Evolutionary conservation across 495 filamentous ascomycete species (phyloP).

Genomic region (Physcia stellaris): DNA sequence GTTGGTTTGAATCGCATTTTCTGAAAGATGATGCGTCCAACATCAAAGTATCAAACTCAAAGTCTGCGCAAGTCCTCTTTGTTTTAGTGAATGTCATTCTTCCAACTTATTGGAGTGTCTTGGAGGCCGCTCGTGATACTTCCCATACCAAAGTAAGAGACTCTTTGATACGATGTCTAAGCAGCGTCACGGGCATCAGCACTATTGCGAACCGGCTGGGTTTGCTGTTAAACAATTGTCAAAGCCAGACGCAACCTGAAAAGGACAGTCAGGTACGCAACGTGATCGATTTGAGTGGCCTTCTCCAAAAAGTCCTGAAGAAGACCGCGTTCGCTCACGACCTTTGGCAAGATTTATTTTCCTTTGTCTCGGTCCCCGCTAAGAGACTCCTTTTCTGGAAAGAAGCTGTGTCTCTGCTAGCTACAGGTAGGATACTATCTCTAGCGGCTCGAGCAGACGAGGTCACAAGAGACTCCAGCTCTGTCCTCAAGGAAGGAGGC

Average conservation of each 20-base stretch:
- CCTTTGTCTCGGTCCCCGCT: slow-evolving; percentile 18
- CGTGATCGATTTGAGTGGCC: slow-evolving; percentile 30
- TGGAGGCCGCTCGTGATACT: slow-evolving; percentile 26
- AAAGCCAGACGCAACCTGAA: no score
- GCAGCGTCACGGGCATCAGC: slow-evolving; percentile 59
- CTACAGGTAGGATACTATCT: slow-evolving; percentile 57
- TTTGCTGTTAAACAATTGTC: slow-evolving; percentile 34
- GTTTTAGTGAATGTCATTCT: slow-evolving; percentile 53
- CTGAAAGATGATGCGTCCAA: slow-evolving; percentile 30
- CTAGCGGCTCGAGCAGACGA: slow-evolving; percentile 63
- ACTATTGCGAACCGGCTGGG: slow-evolving; percentile 51
- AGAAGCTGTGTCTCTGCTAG: slow-evolving; percentile 50
- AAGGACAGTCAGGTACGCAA: no score
- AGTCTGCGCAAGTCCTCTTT: slow-evolving; percentile 56
- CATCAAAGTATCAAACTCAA: slow-evolving; percentile 48
- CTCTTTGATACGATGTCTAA: slow-evolving; percentile 51
- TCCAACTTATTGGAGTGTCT: slow-evolving; percentile 61
- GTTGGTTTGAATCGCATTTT: slow-evolving; percentile 35
- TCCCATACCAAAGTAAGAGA: slow-evolving; percentile 22
- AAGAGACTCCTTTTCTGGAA: slow-evolving; percentile 35
- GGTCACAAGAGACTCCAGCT: slow-evolving; percentile 24
- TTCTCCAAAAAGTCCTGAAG: slow-evolving; percentile 41
- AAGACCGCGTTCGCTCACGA: slow-evolving; percentile 36
- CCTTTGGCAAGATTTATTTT: slow-evolving; percentile 37
- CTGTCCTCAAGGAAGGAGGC: slow-evolving; percentile 13